phyloP scores from a whole-genome alignment of 176 grass and related monocot species.

The Zea luxurians region DNA sequence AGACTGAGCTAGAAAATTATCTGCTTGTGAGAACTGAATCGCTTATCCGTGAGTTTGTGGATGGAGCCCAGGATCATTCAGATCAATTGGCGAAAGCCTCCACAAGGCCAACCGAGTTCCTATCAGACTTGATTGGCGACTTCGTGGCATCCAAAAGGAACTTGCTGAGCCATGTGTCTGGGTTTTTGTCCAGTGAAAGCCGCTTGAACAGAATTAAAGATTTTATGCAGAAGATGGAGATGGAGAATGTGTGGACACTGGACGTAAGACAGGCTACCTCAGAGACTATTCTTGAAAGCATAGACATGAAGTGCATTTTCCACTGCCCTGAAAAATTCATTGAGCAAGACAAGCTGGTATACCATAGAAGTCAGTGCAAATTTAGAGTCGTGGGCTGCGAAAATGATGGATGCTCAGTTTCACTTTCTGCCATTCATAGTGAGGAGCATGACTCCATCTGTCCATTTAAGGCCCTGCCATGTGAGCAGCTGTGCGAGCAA shows the following conservation, averaged over 20 bases:
- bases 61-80: conserved; percentile 34
- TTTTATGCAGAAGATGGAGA: conserved; percentile 63
- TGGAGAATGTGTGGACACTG: conserved; percentile 41
- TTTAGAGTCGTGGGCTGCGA: conserved; percentile 57
- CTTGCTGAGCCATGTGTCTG: conserved; percentile 77
- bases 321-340: conserved; percentile 57
- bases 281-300: conserved; percentile 48
- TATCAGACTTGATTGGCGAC: conserved; percentile 59
- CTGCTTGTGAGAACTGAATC: conserved; percentile 58
- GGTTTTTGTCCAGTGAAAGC: conserved; percentile 73
- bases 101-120: conserved; percentile 42
- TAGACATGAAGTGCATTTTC: conserved; percentile 53
- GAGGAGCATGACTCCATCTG: conserved; percentile 68
- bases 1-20: conserved; percentile 57
- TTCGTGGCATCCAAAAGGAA: conserved; percentile 69
- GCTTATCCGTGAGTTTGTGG: conserved; percentile 44
- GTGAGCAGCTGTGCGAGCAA: conserved; percentile 63
- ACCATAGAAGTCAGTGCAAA: conserved; percentile 50
- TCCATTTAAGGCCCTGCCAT: conserved; percentile 67
- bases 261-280: conserved; percentile 36
- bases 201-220: conserved; percentile 75
- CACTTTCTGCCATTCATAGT: conserved; percentile 56
- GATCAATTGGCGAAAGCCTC: conserved; percentile 51
- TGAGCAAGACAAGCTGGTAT: conserved; percentile 36
- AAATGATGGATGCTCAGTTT: conserved; percentile 50